Evolutionary conservation across 768 basidiomycete species (phyloP).

Genomic region (Coprinopsis cinerea): DNA sequence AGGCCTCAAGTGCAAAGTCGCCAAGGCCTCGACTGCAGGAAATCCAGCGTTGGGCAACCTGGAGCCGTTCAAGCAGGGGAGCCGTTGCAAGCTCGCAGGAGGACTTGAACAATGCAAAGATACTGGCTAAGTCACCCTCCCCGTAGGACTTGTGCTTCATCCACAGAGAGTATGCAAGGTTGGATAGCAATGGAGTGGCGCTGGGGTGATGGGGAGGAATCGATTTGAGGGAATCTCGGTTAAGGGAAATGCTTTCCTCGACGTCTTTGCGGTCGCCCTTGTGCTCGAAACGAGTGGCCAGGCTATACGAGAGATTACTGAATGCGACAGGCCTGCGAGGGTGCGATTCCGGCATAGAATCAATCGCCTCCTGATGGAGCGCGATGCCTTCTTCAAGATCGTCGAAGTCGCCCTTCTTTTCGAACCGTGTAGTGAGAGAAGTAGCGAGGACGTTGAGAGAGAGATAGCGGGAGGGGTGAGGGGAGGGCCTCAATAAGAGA

Average conservation of each 20-base stretch:
- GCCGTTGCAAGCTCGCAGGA: constrained; percentile 1
- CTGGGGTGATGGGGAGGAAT: constrained; percentile 8
- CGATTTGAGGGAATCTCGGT: constrained; percentile 10
- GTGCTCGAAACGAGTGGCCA: not conserved
- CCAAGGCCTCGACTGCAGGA: not conserved
- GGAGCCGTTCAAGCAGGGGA: not conserved
- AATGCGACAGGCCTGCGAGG: not conserved
- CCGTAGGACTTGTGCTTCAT: no score
- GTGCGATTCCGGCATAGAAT: not conserved
- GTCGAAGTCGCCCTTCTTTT: not conserved
- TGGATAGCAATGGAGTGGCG: constrained; percentile 12
- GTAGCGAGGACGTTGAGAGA: not conserved
- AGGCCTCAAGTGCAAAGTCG: not conserved
- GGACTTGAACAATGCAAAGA: no score
- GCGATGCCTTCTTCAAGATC: not conserved
- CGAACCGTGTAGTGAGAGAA: not conserved
- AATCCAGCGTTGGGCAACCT: not conserved
- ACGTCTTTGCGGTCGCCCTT: constrained; percentile 8
- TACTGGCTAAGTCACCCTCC: no score
- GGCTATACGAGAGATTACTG: not conserved
- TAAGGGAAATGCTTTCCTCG: constrained; percentile 8
- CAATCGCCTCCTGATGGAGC: not conserved
- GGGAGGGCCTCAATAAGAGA: not conserved
- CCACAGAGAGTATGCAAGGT: no score
- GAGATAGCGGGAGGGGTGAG: not conserved